Evolutionary conservation across 2,329 filamentous ascomycete genomes (phyloP), one percentile per base, ranked within the genome.

Genomic region (Sphaerulina populicola): DNA sequence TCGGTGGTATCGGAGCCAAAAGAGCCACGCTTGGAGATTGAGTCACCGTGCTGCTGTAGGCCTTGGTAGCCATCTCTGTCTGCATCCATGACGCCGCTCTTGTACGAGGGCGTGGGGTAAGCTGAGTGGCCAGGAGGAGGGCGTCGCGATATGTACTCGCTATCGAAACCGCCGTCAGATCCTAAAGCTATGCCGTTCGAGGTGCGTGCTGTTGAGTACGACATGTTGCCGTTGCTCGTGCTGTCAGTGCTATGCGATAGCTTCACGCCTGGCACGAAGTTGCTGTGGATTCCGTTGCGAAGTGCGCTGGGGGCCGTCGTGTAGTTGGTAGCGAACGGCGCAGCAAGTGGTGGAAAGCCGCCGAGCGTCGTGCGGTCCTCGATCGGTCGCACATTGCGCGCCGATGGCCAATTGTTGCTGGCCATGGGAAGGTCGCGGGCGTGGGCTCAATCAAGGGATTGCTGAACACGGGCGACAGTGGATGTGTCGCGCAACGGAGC

Each of bases 1-100:
- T 44, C 37, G 11, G 51, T 50, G 33, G 18, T 37, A 35, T 44
- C 37, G 11, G 51, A 53, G 14, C 27, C 21, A 14, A 48, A 41
- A 15, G 46, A 48, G 14, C 35, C 46, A 12, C 46, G 38, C n/a
- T 35, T 29, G 6, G 15, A 41, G 18, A 6, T 41, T 7, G 11
- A 11, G 12, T 12, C 15, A 27, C 15, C 15, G 18, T n/a, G 41
- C 9, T 30, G 35, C 36, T 51, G 49, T 35, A 42, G 49, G 3
- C n/a, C 35, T 29, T 42, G 49, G 21, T 35, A 46, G 12, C 9
- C 18, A 4, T 30, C 12, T 15, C 27, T 18, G 27, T 29, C 14
- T 9, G 8, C 15, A 23, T 41, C 18, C 33, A 44, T 27, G 18
- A 14, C 39, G 15, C 11, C 15, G 18, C 12, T 35, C 31, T 11